Evolutionary conservation across 257 asterid species (phyloP).

Genomic region (Primulina eburnea): DNA sequence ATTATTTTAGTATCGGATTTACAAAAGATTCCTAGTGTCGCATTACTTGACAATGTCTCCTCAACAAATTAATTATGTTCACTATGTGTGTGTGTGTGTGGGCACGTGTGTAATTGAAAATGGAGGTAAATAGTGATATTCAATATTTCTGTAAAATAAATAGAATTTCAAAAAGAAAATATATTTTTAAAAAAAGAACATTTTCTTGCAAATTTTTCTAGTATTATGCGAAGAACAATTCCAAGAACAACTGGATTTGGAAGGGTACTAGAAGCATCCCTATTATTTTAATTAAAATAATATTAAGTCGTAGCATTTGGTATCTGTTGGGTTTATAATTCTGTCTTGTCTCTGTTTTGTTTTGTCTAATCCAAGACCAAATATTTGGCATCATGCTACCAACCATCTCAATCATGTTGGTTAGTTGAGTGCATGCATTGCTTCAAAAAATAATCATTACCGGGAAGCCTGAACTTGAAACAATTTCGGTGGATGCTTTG

Average conservation of each 20-base stretch:
- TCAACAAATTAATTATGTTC: background rate
- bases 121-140: no score
- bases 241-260: background rate
- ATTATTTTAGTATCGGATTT: background rate
- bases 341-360: background rate
- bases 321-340: background rate
- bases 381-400: conserved; percentile 1
- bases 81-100: background rate
- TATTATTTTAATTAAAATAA: no score
- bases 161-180: no score
- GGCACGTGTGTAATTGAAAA: no score
- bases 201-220: no score
- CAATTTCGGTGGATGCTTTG: background rate
- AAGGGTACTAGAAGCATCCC: background rate
- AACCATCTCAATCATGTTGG: background rate
- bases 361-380: background rate
- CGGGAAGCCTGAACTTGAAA: background rate
- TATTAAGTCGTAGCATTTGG: background rate
- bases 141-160: no score
- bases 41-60: background rate
- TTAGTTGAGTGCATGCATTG: background rate
- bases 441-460: background rate
- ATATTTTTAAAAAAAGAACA: no score
- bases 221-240: no score
- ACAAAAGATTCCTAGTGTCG: background rate